Evolutionary conservation across 495 filamentous ascomycete genomes (phyloP), one percentile per base, ranked within the genome.

Genomic region (Lophiotrema nucula): DNA sequence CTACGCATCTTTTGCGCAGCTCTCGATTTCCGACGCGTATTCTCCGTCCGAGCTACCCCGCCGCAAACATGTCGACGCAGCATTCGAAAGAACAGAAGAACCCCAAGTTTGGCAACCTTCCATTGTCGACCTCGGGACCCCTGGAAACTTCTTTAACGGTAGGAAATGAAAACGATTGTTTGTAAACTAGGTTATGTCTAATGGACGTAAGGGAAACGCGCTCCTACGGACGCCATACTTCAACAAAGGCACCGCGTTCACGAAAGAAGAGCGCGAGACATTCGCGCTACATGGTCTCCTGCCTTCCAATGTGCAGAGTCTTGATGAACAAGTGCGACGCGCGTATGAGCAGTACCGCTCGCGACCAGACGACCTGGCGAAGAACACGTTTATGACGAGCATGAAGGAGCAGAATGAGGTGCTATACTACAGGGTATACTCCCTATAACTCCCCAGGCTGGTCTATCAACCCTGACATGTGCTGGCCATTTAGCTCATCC

Each of bases 231-330:
- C 82, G 11, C 81, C 87, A 0, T 85, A 83, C 58, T 88, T 88
- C 75, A 95, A 95, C 74, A 93, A 92, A 72, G 90, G 89, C 13
- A 88, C 88, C 0, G 89, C 83, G 1, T 91, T 91, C 64, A 77
- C 89, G 0, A 56, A 71, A 0, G 69, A 87, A 27, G 90, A 96
- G 59, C 79, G 90, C 3, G 69, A 74, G 15, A 72, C 77, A 3
- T 95, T 96, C 71, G 78, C 79, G 13, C 78, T 95, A 1, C 76
- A 84, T 19, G 88, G 89, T 3, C 71, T 92, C 16, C 72, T 96
- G 1, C 90, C 90, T 0, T 77, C 77, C 10, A 81, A 83, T 66
- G 73, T 90, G 13, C 88, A 92, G 64, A 88, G 85, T 0, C 77
- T 95, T n/a, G 85, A 92, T 12, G 84, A 90, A 58, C 90, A 95